Base-by-base conservation (phyloP, 495 filamentous ascomycete genomes). In the Lasiosphaeria miniovina region DNA sequence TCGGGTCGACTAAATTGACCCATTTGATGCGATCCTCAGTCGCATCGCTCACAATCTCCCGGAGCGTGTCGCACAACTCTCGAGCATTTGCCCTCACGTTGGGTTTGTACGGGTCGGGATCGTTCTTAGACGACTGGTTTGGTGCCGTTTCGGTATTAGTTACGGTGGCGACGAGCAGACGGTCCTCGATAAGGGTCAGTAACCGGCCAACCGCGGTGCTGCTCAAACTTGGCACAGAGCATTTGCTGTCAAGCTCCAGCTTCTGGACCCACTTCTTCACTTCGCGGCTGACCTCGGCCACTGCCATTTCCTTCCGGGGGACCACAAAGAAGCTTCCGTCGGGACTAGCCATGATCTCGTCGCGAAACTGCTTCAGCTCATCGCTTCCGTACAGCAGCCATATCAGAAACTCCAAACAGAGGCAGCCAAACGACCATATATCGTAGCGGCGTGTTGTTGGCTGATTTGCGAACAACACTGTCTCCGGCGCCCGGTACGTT, bases 401-500 rank as follows among this genome's bases (percentile, higher is more conserved):
- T 33, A 73, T 65, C 10, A 74, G 50, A 33, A 71, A 58, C 60
- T 76, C 74, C 8, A 76, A 46, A 9, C 55, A 62, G 17, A 75
- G 63, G 57, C 73, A 75, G 6, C 74, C 74, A 52, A 76, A 70
- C 12, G 72, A 71, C 74, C 74, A 76, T 3, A 74, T 68, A 52
- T 77, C 74, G 35, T 73, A 75, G 6, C 54, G 61, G 1, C 68
- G 66, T n/a, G n/a, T n/a, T n/a, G n/a, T n/a, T n/a, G n/a, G n/a
- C n/a, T n/a, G n/a, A n/a, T n/a, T n/a, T n/a, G n/a, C n/a, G n/a
- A n/a, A n/a, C n/a, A n/a, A n/a, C n/a, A n/a, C n/a, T n/a, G n/a
- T n/a, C n/a, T n/a, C n/a, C n/a, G n/a, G n/a, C n/a, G n/a, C n/a
- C n/a, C n/a, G n/a, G n/a, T n/a, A n/a, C n/a, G n/a, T n/a, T n/a